Base-by-base conservation (phyloP, 805 yeast species). In the Zygotorulaspora florentina region DNA sequence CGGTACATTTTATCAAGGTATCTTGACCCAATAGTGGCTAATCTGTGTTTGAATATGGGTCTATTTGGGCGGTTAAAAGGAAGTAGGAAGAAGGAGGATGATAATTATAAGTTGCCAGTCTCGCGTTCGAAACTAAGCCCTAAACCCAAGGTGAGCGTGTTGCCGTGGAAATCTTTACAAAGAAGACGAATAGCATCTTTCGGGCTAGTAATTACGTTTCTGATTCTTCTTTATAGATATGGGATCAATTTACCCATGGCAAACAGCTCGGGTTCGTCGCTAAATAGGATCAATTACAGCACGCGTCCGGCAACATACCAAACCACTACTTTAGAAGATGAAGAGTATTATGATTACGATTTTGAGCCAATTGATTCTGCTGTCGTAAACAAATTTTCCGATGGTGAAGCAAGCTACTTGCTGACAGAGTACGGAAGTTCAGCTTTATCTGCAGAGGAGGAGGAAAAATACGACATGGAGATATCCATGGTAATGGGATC, bases 401-500 rank as follows among this genome's bases (percentile, higher is more conserved):
- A 64, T 11, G 75, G 75, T 40, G 68, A 60, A 2, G 66, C 64
- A 34, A 61, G 66, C 35, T 72, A 64, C 42, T 48, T 69, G 17
- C 63, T 70, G 6, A 57, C 67, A 16, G 57, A 68, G 42, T 60
- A 56, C 39, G 73, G 74, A 13, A 46, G 48, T 8, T 67, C 65
- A 7, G 53, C 53, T 3, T 55, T 59, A 23, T 51, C 70, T 1
- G 53, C 65, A 8, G 57, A 62, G 42, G 64, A 62, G 43, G 44
- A 61, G 20, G 56, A 58, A 30, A 53, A 50, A 31, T 61, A 56
- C 44, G 58, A 64, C 13, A 39, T 50, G 16, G 73, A 70, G 38
- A 40, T 63, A 8, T 73, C 73, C 15, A 69, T 70, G 44, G 56
- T 72, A 13, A 66, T 70, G 46, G 72, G 66, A 28, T 68, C 75